These are phyloP conservation scores for Mrakia frigida DNA, from an alignment of 768 basidiomycete species.

Conservation along the genomic window DNA sequence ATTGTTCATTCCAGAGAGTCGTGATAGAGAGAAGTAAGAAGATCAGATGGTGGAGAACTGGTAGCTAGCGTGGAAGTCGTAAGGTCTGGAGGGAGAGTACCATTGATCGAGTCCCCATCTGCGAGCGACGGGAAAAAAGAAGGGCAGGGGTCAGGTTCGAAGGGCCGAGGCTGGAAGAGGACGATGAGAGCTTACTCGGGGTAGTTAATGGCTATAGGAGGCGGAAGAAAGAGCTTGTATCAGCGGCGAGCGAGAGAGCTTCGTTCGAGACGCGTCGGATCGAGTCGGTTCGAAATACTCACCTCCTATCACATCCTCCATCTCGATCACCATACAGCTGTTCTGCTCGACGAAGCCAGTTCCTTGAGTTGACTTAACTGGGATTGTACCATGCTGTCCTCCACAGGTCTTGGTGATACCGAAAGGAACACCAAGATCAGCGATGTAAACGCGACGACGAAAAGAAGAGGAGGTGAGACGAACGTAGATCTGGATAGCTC, in stretches of 20 bases:
- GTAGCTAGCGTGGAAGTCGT: conserved; percentile 12
- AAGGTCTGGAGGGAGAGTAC: conserved; percentile 22
- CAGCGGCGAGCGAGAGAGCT: neutral
- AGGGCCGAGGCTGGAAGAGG: too few relatives aligned
- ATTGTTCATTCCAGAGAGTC: neutral
- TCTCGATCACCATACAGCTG: conserved; percentile 29
- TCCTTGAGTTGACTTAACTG: neutral
- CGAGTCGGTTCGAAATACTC: too few relatives aligned
- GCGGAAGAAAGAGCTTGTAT: neutral
- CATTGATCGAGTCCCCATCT: conserved; percentile 27
- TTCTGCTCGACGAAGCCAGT: conserved; percentile 13
- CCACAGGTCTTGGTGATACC: conserved; percentile 3
- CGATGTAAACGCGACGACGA: too few relatives aligned
- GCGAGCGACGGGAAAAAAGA: neutral
- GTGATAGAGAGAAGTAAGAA: neutral
- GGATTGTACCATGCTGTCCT: conserved; percentile 18
- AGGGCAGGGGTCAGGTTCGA: too few relatives aligned
- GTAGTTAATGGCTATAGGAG: neutral
- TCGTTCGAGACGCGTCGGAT: neutral
- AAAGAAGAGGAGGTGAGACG: neutral
- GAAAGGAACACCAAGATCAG: neutral
- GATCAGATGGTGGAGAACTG: conserved; percentile 15
- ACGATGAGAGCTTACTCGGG: neutral
- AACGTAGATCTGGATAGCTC: conserved; percentile 21
- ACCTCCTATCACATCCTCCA: conserved; percentile 25